Percentiles rank a stretch among this genome's conserved stretches.
Evolutionary conservation across 83 land plant genomes (phyloP).

Genomic region (Diphasiastrum complanatum): DNA sequence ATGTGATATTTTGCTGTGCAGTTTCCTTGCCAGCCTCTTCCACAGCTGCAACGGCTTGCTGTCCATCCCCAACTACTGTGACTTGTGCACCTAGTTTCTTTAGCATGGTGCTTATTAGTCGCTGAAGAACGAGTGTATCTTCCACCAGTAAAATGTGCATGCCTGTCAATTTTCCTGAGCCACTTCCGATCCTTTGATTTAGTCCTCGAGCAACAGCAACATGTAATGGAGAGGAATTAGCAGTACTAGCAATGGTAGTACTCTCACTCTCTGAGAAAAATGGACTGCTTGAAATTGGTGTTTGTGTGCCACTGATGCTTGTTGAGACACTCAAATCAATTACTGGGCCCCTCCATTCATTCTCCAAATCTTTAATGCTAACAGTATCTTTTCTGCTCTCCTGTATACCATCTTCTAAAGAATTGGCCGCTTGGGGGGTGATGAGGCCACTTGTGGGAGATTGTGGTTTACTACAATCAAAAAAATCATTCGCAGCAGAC

Average conservation of each 20-base stretch:
- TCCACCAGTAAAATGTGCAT: constrained; percentile 10
- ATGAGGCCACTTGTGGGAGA: constrained; percentile 10
- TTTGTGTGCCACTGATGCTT: background rate
- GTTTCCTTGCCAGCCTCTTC: background rate
- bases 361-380: constrained; percentile 3
- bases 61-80: constrained; percentile 11
- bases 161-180: no score
- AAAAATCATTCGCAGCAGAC: background rate
- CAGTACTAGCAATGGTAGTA: constrained; percentile 4
- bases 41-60: constrained; percentile 5
- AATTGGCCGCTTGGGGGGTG: constrained; percentile 5
- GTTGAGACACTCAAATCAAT: constrained; percentile 3
- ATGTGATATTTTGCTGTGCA: no score
- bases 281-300: background rate
- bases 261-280: constrained; percentile 11
- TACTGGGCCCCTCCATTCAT: constrained; percentile 15
- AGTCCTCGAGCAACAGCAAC: background rate
- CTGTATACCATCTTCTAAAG: constrained; percentile 4
- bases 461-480: constrained; percentile 2
- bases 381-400: constrained; percentile 3
- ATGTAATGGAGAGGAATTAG: constrained; percentile 7
- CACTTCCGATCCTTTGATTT: background rate
- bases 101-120: constrained; percentile 6
- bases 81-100: constrained; percentile 8
- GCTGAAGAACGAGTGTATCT: constrained; percentile 5